Evolutionary conservation across 805 yeast genomes (phyloP).

Genomic region (Teunomyces panamensis): DNA sequence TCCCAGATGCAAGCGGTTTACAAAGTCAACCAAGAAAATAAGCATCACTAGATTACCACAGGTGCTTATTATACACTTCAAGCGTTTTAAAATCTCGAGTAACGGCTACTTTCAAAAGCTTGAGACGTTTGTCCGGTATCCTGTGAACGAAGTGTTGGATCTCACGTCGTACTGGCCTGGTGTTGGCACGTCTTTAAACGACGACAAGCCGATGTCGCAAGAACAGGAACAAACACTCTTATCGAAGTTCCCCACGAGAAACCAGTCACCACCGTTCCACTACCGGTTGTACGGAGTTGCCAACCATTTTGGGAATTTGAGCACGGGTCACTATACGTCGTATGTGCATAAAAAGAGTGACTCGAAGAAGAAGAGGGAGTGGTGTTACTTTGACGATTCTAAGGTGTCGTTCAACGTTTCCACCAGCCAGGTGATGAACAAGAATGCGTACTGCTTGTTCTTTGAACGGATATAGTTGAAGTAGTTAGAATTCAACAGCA

Average conservation of each 20-base stretch:
- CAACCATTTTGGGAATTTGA: constrained; percentile 76
- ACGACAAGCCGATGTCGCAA: constrained; percentile 26
- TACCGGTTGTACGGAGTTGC: constrained; percentile 80
- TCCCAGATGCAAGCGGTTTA: constrained; percentile 64
- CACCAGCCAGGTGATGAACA: constrained; percentile 54
- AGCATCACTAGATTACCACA: constrained; percentile 76
- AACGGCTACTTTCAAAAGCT: constrained; percentile 53
- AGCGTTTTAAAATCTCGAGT: constrained; percentile 60
- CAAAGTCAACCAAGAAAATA: constrained; percentile 65
- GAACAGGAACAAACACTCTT: constrained; percentile 44
- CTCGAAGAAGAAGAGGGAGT: constrained; percentile 47
- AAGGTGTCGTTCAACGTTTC: constrained; percentile 54
- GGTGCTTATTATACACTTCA: constrained; percentile 77
- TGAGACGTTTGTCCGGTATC: constrained; percentile 66
- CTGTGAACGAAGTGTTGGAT: constrained; percentile 54
- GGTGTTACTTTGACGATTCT: constrained; percentile 85
- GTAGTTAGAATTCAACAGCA: too few relatives aligned
- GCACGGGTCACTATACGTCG: constrained; percentile 88
- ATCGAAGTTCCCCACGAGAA: constrained; percentile 56
- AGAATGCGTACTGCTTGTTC: constrained; percentile 81
- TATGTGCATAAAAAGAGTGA: constrained; percentile 59
- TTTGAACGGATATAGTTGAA: constrained; percentile 42
- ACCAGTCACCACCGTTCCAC: constrained; percentile 76
- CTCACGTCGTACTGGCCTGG: constrained; percentile 73
- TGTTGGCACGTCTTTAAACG: constrained; percentile 27